These are phyloP conservation scores for Aspergillus sp. DNA, from an alignment of 2,329 filamentous ascomycete species.

Conservation along the genomic window DNA sequence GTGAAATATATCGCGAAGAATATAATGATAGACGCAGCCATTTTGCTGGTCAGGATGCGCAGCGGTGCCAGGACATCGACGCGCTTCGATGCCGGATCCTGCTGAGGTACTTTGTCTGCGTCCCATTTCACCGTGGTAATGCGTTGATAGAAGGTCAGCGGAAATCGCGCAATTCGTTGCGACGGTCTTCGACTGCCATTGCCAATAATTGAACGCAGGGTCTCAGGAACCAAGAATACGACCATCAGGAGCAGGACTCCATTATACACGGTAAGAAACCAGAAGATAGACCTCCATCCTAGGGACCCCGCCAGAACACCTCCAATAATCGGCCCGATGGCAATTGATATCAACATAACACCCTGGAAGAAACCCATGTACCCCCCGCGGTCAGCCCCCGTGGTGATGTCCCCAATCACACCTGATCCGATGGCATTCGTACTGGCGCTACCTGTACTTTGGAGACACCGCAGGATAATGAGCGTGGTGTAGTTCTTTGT, in stretches of 20 bases:
- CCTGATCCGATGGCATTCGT: conserved; percentile 25
- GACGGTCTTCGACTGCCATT: conserved; percentile 21
- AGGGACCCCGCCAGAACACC: conserved; percentile 18
- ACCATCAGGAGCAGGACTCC: conserved; percentile 12
- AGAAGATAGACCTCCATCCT: conserved; percentile 26
- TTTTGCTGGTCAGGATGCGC: too few relatives aligned
- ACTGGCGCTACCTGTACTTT: conserved; percentile 23
- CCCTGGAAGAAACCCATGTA: conserved; percentile 24
- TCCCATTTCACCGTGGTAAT: too few relatives aligned
- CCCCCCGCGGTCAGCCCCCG: conserved; percentile 23
- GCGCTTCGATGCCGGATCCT: too few relatives aligned
- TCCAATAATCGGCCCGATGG: conserved; percentile 24
- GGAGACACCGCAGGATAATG: conserved; percentile 24
- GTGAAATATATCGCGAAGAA: conserved; percentile 41
- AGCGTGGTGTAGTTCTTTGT: conserved; percentile 23
- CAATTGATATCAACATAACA: conserved; percentile 17
- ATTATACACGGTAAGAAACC: conserved; percentile 23
- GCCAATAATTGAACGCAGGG: conserved; percentile 25
- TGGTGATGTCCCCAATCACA: conserved; percentile 27
- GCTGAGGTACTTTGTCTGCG: too few relatives aligned
- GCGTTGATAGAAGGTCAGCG: too few relatives aligned
- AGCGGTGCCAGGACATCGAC: too few relatives aligned
- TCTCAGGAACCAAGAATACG: conserved; percentile 21
- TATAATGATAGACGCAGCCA: too few relatives aligned
- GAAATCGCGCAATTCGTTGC: conserved; percentile 8